These are phyloP conservation scores for Fraxinus velutina DNA, from an alignment of 305 asterid species.

Conservation along the genomic window DNA sequence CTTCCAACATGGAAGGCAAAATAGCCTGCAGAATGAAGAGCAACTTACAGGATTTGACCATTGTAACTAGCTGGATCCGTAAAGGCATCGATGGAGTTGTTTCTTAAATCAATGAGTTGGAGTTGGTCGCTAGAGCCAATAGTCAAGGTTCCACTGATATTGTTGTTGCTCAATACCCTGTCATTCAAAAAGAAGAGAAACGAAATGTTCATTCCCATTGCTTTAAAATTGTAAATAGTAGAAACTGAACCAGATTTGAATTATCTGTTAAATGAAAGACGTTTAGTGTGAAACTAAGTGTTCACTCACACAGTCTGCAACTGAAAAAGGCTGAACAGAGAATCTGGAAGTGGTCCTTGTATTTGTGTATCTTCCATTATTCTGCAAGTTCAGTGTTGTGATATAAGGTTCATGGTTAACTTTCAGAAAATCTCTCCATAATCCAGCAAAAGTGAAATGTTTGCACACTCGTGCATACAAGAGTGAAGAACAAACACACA, in stretches of 20 bases:
- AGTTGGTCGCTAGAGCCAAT: conserved; percentile 50
- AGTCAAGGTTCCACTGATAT: conserved; percentile 55
- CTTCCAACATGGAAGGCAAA: not conserved
- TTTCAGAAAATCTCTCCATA: not conserved
- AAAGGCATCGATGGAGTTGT: conserved; percentile 46
- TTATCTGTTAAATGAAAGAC: not conserved
- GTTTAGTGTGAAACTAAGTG: not conserved
- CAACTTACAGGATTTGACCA: conserved; percentile 49
- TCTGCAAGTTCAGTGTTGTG: conserved; percentile 38
- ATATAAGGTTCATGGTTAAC: not conserved
- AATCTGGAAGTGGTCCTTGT: conserved; percentile 53
- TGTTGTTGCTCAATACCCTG: conserved; percentile 59
- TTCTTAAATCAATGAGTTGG: conserved; percentile 55
- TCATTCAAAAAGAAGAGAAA: conserved; percentile 1
- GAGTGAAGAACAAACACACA: not conserved
- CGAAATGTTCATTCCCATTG: not conserved
- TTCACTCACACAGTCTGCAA: conserved; percentile 65
- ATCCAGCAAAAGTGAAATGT: not conserved
- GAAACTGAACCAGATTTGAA: not conserved
- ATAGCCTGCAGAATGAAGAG: conserved; percentile 4
- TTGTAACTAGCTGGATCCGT: conserved; percentile 32
- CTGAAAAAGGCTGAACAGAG: conserved; percentile 49
- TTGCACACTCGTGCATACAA: not conserved
- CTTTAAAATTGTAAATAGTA: not conserved
- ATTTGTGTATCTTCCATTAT: conserved; percentile 51